A percentile compares a stretch with the other conserved stretches of the same genome.
Conservation (phyloP, 352 stramenopile species). For the Phytophthora niederhauseri region DNA sequence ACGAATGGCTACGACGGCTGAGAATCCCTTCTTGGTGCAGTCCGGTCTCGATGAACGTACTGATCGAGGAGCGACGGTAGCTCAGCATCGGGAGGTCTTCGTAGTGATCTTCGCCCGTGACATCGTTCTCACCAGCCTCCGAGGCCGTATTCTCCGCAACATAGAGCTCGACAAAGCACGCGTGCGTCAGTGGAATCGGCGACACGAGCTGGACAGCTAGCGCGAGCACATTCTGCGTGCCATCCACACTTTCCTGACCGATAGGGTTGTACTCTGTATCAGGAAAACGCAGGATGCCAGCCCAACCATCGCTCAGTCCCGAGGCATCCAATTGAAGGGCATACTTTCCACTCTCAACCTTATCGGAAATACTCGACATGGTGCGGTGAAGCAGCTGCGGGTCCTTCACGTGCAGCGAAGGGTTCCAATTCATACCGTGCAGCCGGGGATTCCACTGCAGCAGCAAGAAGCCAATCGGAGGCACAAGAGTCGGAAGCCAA, state of each 20-base stretch:
- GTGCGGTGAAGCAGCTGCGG: slow-evolving; percentile 37
- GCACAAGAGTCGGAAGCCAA: slow-evolving; percentile 78
- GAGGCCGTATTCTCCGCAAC: slow-evolving; percentile 57
- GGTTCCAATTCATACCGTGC: slow-evolving; percentile 75
- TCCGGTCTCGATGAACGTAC: slow-evolving; percentile 72
- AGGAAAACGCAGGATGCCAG: slow-evolving; percentile 72
- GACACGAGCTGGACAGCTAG: slow-evolving; percentile 74
- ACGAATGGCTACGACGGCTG: slow-evolving; percentile 53
- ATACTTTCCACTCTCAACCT: slow-evolving; percentile 48
- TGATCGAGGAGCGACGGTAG: slow-evolving; percentile 73
- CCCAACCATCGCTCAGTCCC: slow-evolving; percentile 66
- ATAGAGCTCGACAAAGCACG: slow-evolving; percentile 83
- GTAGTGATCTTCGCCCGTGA: slow-evolving; percentile 56
- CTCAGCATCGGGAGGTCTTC: slow-evolving; percentile 52
- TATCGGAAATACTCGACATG: slow-evolving; percentile 50
- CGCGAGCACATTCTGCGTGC: slow-evolving; percentile 77
- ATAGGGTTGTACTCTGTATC: slow-evolving; percentile 77
- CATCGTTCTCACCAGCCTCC: slow-evolving; percentile 53
- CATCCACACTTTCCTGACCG: slow-evolving; percentile 59
- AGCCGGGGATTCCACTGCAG: slow-evolving; percentile 87
- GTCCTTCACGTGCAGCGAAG: slow-evolving; percentile 59
- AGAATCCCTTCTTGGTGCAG: slow-evolving; percentile 72
- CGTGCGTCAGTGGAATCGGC: slow-evolving; percentile 61
- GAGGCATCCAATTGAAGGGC: slow-evolving; percentile 35
- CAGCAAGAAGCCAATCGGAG: slow-evolving; percentile 75